phyloP scores from a whole-genome alignment of 2,329 filamentous ascomycete species.

The Apiospora pterosperma region DNA sequence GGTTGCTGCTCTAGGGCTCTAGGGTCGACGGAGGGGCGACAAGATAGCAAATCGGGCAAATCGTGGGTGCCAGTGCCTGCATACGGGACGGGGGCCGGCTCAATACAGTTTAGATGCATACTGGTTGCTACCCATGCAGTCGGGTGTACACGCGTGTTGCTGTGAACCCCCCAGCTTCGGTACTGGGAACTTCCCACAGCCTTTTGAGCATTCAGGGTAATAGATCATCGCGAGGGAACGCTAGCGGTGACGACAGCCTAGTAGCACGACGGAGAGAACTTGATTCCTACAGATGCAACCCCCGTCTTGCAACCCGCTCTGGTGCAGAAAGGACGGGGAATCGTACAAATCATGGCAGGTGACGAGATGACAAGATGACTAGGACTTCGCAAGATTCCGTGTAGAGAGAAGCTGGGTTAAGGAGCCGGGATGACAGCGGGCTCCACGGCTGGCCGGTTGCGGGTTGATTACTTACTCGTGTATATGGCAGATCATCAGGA shows the following conservation, averaged over 20 bases:
- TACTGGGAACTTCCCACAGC: neutral
- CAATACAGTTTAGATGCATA: too few species aligned
- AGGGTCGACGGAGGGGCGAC: neutral
- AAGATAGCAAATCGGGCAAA: neutral
- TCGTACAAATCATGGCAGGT: neutral
- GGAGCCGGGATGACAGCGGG: neutral
- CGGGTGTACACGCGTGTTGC: neutral
- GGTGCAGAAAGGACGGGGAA: neutral
- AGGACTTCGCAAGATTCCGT: neutral
- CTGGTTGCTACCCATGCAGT: neutral
- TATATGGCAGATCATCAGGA: too few species aligned
- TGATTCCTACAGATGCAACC: neutral
- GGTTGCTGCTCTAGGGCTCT: neutral
- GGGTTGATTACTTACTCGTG: too few species aligned
- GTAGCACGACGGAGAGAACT: neutral
- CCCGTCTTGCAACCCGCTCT: neutral
- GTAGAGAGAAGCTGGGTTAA: neutral
- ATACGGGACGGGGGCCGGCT: neutral
- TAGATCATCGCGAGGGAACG: neutral
- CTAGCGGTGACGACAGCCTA: neutral
- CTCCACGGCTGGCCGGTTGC: neutral
- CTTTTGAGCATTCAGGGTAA: neutral
- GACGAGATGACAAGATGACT: too few species aligned
- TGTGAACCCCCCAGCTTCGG: neutral
- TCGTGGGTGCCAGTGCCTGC: neutral